Evolutionary conservation across 192 early-diverging fungal species (phyloP).

Genomic region (Entomortierella beljakovae): DNA sequence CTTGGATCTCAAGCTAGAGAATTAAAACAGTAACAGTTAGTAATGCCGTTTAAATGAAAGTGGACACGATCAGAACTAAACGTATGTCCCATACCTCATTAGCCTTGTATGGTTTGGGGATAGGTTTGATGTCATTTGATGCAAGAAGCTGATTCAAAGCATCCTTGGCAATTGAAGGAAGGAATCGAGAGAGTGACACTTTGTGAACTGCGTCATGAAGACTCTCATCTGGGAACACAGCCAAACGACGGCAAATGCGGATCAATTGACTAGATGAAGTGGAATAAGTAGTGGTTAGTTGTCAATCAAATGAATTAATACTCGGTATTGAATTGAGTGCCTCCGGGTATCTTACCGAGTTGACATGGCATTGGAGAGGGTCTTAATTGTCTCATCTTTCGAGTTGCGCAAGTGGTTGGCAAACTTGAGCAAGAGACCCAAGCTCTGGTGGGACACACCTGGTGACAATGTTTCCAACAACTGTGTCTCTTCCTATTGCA

Average conservation of each 20-base stretch:
- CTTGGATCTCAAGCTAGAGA: slow-evolving; percentile 58
- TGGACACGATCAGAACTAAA: no score
- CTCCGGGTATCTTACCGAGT: slow-evolving; percentile 63
- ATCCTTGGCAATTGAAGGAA: slow-evolving; percentile 74
- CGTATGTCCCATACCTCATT: no score
- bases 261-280: slow-evolving; percentile 71
- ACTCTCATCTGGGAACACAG: slow-evolving; percentile 71
- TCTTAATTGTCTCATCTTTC: slow-evolving; percentile 68
- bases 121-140: slow-evolving; percentile 63
- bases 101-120: slow-evolving; percentile 33
- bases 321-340: neutral
- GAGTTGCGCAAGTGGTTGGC: slow-evolving; percentile 69
- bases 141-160: slow-evolving; percentile 72
- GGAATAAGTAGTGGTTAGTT: neutral
- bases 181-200: slow-evolving; percentile 75
- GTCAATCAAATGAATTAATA: neutral
- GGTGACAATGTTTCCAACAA: slow-evolving; percentile 64
- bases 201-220: slow-evolving; percentile 72
- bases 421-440: slow-evolving; percentile 62
- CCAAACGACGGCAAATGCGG: slow-evolving; percentile 73
- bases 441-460: slow-evolving; percentile 57
- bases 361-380: slow-evolving; percentile 70
- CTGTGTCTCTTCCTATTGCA: slow-evolving; percentile 61
- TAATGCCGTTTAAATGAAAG: no score
- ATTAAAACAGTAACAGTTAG: neutral